A percentile compares a stretch with the other conserved stretches of the same genome.
These are phyloP conservation scores for Protostelium mycophagum DNA, from an alignment of 78 protist genomes.

Conservation along the genomic window DNA sequence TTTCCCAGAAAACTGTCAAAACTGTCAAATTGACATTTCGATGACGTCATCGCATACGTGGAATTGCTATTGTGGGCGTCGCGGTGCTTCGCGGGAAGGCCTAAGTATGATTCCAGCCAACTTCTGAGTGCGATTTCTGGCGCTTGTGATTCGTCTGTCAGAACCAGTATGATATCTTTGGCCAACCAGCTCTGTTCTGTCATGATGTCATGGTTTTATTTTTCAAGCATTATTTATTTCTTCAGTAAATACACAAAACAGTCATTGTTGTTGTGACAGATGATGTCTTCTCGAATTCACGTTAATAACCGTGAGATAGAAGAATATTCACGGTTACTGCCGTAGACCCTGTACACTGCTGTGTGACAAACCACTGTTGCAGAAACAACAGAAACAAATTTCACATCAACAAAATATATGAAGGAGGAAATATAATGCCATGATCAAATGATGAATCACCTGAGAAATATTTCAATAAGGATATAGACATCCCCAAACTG, in stretches of 20 bases:
- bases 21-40: neutral
- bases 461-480: neutral
- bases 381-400: no score
- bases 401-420: no score
- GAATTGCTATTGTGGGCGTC: no score
- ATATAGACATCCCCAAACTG: neutral
- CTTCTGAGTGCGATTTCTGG: conserved; percentile 7
- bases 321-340: neutral
- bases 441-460: neutral
- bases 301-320: neutral
- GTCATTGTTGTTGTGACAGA: conserved; percentile 3
- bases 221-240: neutral
- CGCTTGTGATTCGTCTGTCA: conserved; percentile 5
- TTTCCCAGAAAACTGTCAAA: neutral
- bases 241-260: conserved; percentile 13
- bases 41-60: neutral
- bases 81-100: no score
- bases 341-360: no score
- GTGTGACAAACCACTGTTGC: no score
- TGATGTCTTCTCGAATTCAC: neutral
- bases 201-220: conserved; percentile 6
- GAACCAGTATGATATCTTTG: conserved; percentile 41
- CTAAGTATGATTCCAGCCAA: conserved; percentile 43
- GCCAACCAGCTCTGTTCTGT: conserved; percentile 41
- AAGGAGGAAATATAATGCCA: no score